A percentile compares a stretch with the other conserved stretches of the same genome.
These are phyloP conservation scores for Mycoemilia scoparia DNA, from an alignment of 192 early-diverging fungal species.

Conservation along the genomic window DNA sequence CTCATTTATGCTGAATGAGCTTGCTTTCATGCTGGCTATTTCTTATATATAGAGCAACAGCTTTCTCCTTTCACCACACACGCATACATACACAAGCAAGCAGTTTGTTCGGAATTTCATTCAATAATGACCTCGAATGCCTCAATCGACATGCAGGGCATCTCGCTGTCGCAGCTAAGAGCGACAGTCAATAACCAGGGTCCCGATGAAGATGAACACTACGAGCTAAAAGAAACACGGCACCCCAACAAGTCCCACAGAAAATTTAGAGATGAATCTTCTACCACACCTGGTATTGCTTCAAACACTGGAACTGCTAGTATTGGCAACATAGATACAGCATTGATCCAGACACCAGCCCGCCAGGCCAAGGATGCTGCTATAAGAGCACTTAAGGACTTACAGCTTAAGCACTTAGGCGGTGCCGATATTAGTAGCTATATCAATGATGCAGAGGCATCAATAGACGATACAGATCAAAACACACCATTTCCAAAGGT, in stretches of 20 bases:
- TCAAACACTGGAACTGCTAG: not conserved
- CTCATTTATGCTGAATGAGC: too few relatives aligned
- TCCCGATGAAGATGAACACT: slow-evolving; percentile 30
- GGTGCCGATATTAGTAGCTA: slow-evolving; percentile 9
- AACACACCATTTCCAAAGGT: slow-evolving; percentile 21
- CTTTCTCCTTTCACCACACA: too few relatives aligned
- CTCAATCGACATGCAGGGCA: too few relatives aligned
- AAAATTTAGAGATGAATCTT: slow-evolving; percentile 2
- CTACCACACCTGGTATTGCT: not conserved
- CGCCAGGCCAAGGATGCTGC: slow-evolving; percentile 19
- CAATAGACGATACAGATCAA: slow-evolving; percentile 13
- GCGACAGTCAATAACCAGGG: too few relatives aligned
- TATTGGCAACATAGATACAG: not conserved
- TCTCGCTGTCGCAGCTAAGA: too few relatives aligned
- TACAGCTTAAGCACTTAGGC: slow-evolving; percentile 10
- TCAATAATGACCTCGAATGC: too few relatives aligned
- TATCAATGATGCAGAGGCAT: slow-evolving; percentile 14
- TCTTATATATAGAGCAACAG: too few relatives aligned
- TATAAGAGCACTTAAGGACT: slow-evolving; percentile 10
- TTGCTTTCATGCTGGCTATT: too few relatives aligned
- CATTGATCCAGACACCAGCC: slow-evolving; percentile 9
- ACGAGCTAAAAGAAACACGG: slow-evolving; percentile 17
- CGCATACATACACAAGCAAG: too few relatives aligned
- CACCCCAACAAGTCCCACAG: slow-evolving; percentile 23
- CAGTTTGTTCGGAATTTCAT: too few relatives aligned